These are phyloP conservation scores for Oidiodendron maius DNA, from an alignment of 495 filamentous ascomycete species.

Conservation along the genomic window DNA sequence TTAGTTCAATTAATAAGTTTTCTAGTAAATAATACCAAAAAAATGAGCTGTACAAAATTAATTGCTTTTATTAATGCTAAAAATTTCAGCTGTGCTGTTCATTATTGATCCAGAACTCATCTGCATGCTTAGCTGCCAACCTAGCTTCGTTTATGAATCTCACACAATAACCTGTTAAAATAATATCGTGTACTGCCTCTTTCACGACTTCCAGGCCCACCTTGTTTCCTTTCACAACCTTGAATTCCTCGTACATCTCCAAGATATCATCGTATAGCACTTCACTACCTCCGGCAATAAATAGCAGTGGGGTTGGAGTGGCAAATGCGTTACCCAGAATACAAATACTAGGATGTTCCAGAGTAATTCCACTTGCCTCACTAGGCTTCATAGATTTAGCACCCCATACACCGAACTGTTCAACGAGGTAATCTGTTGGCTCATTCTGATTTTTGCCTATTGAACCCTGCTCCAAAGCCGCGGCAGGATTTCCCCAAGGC, in stretches of 20 bases:
- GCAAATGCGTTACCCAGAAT: constrained; percentile 18
- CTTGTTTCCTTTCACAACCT: constrained; percentile 13
- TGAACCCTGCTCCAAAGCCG: constrained; percentile 1
- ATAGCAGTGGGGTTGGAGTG: constrained; percentile 12
- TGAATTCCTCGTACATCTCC: constrained; percentile 8
- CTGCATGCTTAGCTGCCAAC: constrained; percentile 6
- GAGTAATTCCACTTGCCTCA: constrained; percentile 4
- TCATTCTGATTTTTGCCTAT: constrained; percentile 15
- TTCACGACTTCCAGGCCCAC: constrained; percentile 12
- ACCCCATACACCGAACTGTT: constrained; percentile 20
- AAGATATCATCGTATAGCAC: constrained; percentile 18
- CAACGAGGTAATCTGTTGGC: constrained; percentile 21
- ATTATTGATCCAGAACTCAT: no score
- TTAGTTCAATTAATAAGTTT: no score
- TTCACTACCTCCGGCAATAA: constrained; percentile 14
- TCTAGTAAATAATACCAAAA: no score
- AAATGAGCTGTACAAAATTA: no score
- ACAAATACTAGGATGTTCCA: constrained; percentile 12
- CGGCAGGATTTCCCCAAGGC: constrained; percentile 21
- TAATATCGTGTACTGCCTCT: constrained; percentile 23
- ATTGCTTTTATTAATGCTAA: no score
- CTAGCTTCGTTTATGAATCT: constrained; percentile 20
- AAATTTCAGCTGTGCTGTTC: no score
- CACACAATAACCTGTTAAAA: constrained; percentile 18
- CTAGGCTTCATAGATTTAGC: constrained; percentile 6